Base-by-base conservation (phyloP, 306 rosid genomes). In the Cicer cuneatum region DNA sequence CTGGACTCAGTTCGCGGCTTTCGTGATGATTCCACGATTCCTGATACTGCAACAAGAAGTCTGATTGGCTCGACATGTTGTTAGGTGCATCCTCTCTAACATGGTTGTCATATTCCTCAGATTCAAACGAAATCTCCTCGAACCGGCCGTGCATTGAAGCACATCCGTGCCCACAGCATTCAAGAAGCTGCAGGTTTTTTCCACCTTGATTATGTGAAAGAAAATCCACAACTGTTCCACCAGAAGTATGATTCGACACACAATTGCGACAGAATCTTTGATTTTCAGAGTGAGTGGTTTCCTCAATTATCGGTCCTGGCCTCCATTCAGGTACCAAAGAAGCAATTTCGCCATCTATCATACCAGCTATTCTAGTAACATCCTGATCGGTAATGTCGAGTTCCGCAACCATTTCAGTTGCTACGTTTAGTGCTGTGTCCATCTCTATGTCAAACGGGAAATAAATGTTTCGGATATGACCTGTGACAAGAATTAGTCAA, bases 371-470 rank as follows among this genome's bases (percentile, higher is more conserved):
- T 54, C 89, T 73, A 52, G 84, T 89, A 53, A 84, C 97, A 71
- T 91, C 93, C 61, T 88, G 98, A 78, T 93, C 98, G 0, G 87
- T 93, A 45, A 93, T 91, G 82, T 91, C 94, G 1, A 93, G 89
- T 58, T 93, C 98, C 11, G 96, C 98, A 53, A 91, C 88, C 98
- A 93, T 93, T 84, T 93, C 98, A 5, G 96, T 80, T 24, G 98
- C 96, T 41, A 93, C 98, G 2, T 91, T 89, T 41, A 91, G 59
- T 78, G 98, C 97, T 21, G 98, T 93, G 74, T 91, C 98, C 1
- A 46, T 83, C 82, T 88, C 90, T 53, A 81, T 66, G 82, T 93
- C 97, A 60, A 93, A 93, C 12, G 94, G 92, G 81, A 93, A 93
- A 82, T 91, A 73, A 42, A 93, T 91, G 83, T 93, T 93, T 47